Percentiles rank a stretch among this genome's conserved stretches.
Evolutionary conservation across 139 green algal genomes (phyloP).

Genomic region (Tetradesmus lagerheimii): DNA sequence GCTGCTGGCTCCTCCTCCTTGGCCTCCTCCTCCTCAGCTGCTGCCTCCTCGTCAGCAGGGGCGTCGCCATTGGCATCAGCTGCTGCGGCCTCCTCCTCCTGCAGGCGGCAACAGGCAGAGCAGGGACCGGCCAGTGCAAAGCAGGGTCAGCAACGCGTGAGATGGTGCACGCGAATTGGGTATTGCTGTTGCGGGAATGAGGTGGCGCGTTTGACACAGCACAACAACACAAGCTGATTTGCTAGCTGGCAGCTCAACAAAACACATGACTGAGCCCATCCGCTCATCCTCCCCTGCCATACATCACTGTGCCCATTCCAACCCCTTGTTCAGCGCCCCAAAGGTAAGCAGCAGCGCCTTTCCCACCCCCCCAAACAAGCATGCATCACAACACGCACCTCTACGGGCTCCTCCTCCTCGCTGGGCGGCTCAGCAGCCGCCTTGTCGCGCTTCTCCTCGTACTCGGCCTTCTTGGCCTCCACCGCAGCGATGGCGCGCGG

Average conservation of each 20-base stretch:
- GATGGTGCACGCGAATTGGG: no score
- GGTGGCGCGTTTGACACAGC: no score
- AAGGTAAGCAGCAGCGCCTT: no score
- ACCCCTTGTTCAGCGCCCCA: no score
- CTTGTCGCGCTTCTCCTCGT: constrained; percentile 45
- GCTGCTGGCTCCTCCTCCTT: constrained; percentile 7
- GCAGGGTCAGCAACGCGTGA: neutral
- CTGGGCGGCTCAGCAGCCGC: constrained; percentile 3
- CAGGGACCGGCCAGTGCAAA: no score
- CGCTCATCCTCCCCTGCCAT: no score
- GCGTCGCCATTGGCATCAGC: neutral
- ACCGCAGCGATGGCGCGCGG: constrained; percentile 24
- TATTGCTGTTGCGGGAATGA: no score
- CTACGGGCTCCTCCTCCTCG: neutral
- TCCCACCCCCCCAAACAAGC: no score
- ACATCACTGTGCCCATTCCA: no score
- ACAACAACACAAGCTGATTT: no score
- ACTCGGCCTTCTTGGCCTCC: constrained; percentile 48
- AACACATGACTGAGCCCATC: no score
- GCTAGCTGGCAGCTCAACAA: neutral
- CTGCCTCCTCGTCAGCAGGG: neutral
- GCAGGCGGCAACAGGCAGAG: neutral
- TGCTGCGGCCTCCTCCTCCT: neutral
- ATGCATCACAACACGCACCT: neutral
- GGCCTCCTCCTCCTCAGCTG: neutral